A percentile compares a stretch with the other conserved stretches of the same genome.
Conservation (phyloP, 2,329 filamentous ascomycete genomes). For the Alternaria gaisen region DNA sequence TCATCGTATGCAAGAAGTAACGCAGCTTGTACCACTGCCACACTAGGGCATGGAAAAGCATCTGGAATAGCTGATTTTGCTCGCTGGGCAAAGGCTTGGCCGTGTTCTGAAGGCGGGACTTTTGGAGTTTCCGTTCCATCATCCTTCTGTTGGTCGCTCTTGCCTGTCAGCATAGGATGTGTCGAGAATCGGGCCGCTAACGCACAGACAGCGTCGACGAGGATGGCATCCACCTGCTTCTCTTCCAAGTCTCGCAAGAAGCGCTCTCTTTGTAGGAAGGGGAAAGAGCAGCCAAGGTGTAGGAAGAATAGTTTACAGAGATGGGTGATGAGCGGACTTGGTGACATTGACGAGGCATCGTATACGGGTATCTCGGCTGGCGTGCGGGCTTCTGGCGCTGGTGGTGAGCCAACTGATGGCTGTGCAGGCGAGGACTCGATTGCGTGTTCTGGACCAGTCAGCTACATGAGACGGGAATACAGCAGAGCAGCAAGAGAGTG, state of each 20-base stretch:
- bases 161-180: constrained; percentile 61
- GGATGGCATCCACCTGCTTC: constrained; percentile 81
- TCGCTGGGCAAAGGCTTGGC: constrained; percentile 79
- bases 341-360: constrained; percentile 75
- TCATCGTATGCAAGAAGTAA: constrained; percentile 87
- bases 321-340: constrained; percentile 77
- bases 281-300: constrained; percentile 85
- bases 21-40: constrained; percentile 84
- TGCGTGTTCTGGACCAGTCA: constrained; percentile 28
- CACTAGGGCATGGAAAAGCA: constrained; percentile 81
- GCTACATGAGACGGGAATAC: background rate
- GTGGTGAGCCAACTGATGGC: constrained; percentile 39
- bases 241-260: constrained; percentile 81
- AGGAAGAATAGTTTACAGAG: constrained; percentile 83
- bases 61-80: constrained; percentile 85
- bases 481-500: constrained; percentile 8
- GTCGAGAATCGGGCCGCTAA: constrained; percentile 81
- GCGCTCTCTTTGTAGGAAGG: constrained; percentile 76
- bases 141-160: constrained; percentile 59
- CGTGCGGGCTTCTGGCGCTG: constrained; percentile 52
- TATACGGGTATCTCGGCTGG: constrained; percentile 70
- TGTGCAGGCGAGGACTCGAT: constrained; percentile 49
- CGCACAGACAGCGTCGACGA: constrained; percentile 87
- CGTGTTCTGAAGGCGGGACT: constrained; percentile 69
- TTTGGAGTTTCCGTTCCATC: constrained; percentile 27